Evolutionary conservation across 176 grass and related monocot species (phyloP), one percentile per base, ranked within the genome.

Genomic region (Cenchrus americanus): DNA sequence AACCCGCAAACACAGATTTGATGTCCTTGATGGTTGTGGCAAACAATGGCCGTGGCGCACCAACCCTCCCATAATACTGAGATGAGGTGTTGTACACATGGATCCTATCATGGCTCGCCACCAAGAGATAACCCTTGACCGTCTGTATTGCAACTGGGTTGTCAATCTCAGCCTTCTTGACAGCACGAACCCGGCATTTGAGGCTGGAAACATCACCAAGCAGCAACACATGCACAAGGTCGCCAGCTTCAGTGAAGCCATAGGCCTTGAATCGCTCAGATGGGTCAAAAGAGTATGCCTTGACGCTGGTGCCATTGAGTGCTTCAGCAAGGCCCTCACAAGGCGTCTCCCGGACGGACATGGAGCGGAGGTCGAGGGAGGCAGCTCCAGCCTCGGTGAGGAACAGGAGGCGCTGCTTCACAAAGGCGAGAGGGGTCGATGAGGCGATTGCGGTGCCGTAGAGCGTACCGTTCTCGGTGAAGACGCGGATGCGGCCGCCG

Each of bases 231-330:
- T 98, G 93, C 51, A 98, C 69, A 10, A 98, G 89, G 43, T 98
- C 96, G 2, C 96, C 96, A 5, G 84, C 62, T 3, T 87, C 85
- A 0, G 93, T 95, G 86, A 98, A 85, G 13, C 96, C 96, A 18
- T 98, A 98, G 1, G 96, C 96, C 82, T 98, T 98, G 59, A 88
- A 93, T 19, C 93, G 84, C 85, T 98, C 96, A 13, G 96, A 95
- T 1, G 83, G 87, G 14, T 97, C 94, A 67, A 98, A 98, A 3
- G 89, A 87, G 89, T 98, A 98, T 22, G 82, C 85, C 87, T 80
- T 91, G 52, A 91, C 85, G 60, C 81, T 72, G 23, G 89, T 94
- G 73, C 89, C 91, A 19, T 97, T 94, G 58, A 92, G 84, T 14
- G 84, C 87, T 2, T 89, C 84, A 0, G 27, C 50, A 17, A 97